Evolutionary conservation across 768 basidiomycete species (phyloP).

Genomic region (Collybiopsis luxurians): DNA sequence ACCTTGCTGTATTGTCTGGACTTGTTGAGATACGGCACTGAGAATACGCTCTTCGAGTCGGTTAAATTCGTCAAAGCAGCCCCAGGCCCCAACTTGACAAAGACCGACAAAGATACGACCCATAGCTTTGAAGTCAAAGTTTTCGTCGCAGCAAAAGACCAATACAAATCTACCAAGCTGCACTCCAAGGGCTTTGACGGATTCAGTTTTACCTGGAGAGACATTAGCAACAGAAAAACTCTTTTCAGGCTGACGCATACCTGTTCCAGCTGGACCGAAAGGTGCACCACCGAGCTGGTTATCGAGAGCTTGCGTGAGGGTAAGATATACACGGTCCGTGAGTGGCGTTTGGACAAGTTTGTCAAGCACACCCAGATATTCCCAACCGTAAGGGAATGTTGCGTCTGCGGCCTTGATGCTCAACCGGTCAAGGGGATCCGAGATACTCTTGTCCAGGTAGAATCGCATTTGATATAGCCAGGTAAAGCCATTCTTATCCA

Average conservation of each 20-base stretch:
- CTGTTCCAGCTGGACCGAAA: slow-evolving; percentile 98
- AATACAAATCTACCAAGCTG: slow-evolving; percentile 98
- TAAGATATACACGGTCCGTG: slow-evolving; percentile 95
- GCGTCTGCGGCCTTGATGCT: slow-evolving; percentile 87
- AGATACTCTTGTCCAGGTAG: slow-evolving; percentile 73
- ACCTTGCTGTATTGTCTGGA: slow-evolving; percentile 97
- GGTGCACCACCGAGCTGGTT: slow-evolving; percentile 96
- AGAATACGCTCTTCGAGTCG: slow-evolving; percentile 97
- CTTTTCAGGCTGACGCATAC: slow-evolving; percentile 33
- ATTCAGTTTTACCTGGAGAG: slow-evolving; percentile 89
- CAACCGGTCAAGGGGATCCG: slow-evolving; percentile 79
- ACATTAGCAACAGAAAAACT: slow-evolving; percentile 10
- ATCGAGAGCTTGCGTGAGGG: slow-evolving; percentile 92
- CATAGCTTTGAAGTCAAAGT: slow-evolving; percentile 99
- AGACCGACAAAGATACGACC: slow-evolving; percentile 98
- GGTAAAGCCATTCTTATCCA: slow-evolving; percentile 71
- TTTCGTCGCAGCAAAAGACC: slow-evolving; percentile 99
- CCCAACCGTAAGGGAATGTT: slow-evolving; percentile 95
- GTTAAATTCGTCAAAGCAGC: slow-evolving; percentile 98
- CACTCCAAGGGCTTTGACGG: slow-evolving; percentile 97
- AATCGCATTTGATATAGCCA: slow-evolving; percentile 99
- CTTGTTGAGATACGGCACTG: slow-evolving; percentile 97
- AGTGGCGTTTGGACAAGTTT: slow-evolving; percentile 97
- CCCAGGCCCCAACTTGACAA: slow-evolving; percentile 99
- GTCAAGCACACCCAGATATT: slow-evolving; percentile 96